These are phyloP conservation scores for Fomitopsis pinicola DNA, from an alignment of 1,284 basidiomycete species.

Conservation along the genomic window DNA sequence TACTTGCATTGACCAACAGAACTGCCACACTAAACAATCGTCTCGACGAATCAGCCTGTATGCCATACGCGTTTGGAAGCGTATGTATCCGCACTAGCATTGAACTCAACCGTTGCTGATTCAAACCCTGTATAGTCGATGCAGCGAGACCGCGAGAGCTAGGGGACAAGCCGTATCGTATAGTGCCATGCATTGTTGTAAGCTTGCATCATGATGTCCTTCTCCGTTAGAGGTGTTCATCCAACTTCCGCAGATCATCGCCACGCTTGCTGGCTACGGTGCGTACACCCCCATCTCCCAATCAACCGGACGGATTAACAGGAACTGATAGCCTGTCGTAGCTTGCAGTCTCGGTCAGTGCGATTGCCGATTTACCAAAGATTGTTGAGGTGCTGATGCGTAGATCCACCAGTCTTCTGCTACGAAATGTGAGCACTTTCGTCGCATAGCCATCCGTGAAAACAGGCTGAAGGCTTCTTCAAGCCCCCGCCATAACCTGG, in stretches of 20 bases:
- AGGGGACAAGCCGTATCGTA: background rate
- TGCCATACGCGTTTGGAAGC: slow-evolving; percentile 15
- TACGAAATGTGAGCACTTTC: slow-evolving; percentile 13
- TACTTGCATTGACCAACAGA: background rate
- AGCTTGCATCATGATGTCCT: background rate
- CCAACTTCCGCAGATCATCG: background rate
- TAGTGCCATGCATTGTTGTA: background rate
- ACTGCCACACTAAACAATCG: background rate
- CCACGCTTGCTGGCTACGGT: background rate
- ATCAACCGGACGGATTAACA: background rate
- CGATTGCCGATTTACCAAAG: background rate
- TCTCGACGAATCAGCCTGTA: slow-evolving; percentile 8
- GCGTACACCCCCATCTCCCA: background rate
- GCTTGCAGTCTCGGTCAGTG: background rate
- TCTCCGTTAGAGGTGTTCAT: background rate
- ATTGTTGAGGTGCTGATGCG: background rate
- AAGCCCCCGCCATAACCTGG: background rate
- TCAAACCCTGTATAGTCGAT: background rate
- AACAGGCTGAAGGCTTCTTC: background rate
- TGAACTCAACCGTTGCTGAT: background rate
- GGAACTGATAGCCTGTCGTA: background rate
- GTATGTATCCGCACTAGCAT: slow-evolving; percentile 1
- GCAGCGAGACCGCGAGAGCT: background rate
- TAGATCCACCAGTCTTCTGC: slow-evolving; percentile 11
- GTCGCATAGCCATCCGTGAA: background rate